phyloP scores from a whole-genome alignment of 495 filamentous ascomycete genomes.

The Bathelium albidoporum region DNA sequence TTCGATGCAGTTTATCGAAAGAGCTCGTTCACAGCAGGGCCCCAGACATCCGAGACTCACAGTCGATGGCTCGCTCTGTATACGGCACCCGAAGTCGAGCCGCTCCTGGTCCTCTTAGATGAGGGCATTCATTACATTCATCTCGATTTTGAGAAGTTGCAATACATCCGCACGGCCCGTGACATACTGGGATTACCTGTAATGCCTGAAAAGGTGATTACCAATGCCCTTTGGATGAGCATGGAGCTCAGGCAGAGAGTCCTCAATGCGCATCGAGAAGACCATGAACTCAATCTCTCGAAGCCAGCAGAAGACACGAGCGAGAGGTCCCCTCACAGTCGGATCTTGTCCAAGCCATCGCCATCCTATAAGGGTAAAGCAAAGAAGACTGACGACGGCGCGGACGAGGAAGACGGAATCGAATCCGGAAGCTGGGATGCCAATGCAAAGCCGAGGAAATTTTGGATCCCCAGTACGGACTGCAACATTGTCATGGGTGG shows the following conservation, averaged over 20 bases:
- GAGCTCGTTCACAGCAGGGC: conserved; percentile 23
- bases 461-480: conserved; percentile 48
- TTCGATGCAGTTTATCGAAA: conserved; percentile 40
- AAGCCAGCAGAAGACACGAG: conserved; percentile 24
- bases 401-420: conserved; percentile 23
- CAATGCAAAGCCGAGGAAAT: conserved; percentile 43
- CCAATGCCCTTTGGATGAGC: conserved; percentile 45
- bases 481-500: conserved; percentile 51
- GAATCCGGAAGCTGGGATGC: conserved; percentile 42
- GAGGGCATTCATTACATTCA: conserved; percentile 54
- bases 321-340: conserved; percentile 17
- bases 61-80: conserved; percentile 37
- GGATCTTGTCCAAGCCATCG: neutral
- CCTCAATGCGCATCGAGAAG: conserved; percentile 42
- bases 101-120: conserved; percentile 46
- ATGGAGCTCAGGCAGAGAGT: conserved; percentile 47
- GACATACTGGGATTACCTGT: conserved; percentile 46
- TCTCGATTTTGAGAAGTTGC: conserved; percentile 48
- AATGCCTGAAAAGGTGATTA: conserved; percentile 43
- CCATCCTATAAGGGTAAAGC: conserved; percentile 33
- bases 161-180: conserved; percentile 40
- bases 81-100: conserved; percentile 42
- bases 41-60: conserved; percentile 33
- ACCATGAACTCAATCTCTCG: conserved; percentile 39
- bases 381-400: conserved; percentile 13